Base-by-base conservation (phyloP, 169 alveolate species). In the Cryptosporidium xiaoi region DNA sequence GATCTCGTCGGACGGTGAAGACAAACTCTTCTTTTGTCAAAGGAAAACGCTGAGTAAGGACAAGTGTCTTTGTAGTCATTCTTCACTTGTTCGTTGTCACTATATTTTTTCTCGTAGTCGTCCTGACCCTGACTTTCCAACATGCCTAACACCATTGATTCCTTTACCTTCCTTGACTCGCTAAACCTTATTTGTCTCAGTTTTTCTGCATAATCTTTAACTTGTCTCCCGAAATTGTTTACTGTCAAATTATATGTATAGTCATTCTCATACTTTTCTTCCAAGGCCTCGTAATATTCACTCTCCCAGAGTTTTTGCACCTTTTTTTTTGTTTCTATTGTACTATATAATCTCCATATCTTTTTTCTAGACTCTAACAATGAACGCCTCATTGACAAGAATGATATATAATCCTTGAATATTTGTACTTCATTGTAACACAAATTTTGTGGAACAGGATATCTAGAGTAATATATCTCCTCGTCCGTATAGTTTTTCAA, bases 401-500 rank as follows among this genome's bases (percentile, higher is more conserved):
- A 77, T 13, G 33, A 44, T 15, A 62, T 44, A 62, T 29, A 77
- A 15, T 77, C 71, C 16, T 27, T 77, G 51, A 77, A 77, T 8
- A 77, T 27, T 5, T 27, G 48, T 12, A 60, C 18, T 53, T 77
- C 87, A 36, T 56, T 29, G 16, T 36, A 16, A 44, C 33, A 24
- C 18, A 77, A 40, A 40, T 60, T 62, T 5, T 62, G 69, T 8
- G 87, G 87, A 18, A 77, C 18, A 8, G 69, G 69, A 44, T 77
- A 77, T 3, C 40, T 58, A n/a, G 71, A 77, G 18, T 69, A 69
- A 16, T 60, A 56, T 34, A 77, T 77, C 50, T 77, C 77, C 33
- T 77, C 87, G 15, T 77, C 87, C 29, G 71, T 44, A 15, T 60
- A 77, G 64, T 77, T 77, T 40, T 58, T 65, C n/a, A 77, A 50